phyloP scores from a whole-genome alignment of 2,329 filamentous ascomycete genomes.

The Cercospora sp. region DNA sequence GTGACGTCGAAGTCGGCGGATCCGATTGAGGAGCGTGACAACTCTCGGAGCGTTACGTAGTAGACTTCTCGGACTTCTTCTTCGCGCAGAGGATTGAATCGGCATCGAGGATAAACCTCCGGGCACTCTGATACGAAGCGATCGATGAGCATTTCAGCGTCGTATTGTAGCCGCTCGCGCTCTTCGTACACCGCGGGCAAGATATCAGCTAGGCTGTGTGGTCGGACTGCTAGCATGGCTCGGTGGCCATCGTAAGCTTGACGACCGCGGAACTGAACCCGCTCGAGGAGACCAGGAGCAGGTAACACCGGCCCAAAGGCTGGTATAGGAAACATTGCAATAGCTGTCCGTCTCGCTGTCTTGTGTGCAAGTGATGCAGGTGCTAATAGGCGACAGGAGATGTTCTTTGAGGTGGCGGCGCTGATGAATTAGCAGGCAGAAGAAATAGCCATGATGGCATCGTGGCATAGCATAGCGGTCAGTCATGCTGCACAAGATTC shows the following conservation, averaged over 20 bases:
- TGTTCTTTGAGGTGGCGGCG: background rate
- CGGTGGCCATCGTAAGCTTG: constrained; percentile 11
- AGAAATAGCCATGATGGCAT: background rate
- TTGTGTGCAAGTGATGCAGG: background rate
- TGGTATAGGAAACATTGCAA: background rate
- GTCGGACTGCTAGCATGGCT: constrained; percentile 13
- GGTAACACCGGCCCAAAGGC: background rate
- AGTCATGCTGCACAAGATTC: background rate
- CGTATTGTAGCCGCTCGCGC: constrained; percentile 14
- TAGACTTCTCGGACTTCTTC: constrained; percentile 21
- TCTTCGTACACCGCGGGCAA: constrained; percentile 15
- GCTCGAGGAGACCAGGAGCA: background rate
- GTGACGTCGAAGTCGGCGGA: constrained; percentile 1
- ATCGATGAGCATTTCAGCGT: constrained; percentile 18
- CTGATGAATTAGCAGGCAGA: background rate
- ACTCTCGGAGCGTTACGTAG: constrained; percentile 16
- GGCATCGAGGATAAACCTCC: constrained; percentile 17
- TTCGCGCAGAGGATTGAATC: constrained; percentile 20
- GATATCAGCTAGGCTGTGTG: constrained; percentile 9
- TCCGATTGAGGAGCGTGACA: constrained; percentile 14
- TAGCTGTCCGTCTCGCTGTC: background rate
- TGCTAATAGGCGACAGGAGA: background rate
- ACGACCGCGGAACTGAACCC: background rate
- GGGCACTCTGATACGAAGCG: constrained; percentile 20
- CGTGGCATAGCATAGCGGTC: background rate